Percentiles rank a stretch among this genome's conserved stretches.
These are phyloP conservation scores for Kwoniella bestiolae DNA, from an alignment of 768 basidiomycete genomes.

Conservation along the genomic window DNA sequence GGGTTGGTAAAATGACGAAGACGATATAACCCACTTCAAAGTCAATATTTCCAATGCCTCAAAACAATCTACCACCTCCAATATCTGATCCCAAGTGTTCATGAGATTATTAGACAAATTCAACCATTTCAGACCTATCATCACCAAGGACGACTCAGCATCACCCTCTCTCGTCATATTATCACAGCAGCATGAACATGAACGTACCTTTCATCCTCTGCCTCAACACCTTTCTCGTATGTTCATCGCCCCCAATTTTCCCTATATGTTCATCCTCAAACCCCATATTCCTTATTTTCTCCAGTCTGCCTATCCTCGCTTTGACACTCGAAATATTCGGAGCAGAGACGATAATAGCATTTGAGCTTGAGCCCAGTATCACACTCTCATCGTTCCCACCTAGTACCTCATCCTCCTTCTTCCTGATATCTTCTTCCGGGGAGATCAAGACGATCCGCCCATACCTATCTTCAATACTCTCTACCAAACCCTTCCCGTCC, in stretches of 20 bases:
- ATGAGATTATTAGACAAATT: slow-evolving; percentile 80
- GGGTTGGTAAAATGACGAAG: no score
- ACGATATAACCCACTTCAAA: slow-evolving; percentile 69
- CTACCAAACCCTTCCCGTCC: slow-evolving; percentile 66
- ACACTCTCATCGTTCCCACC: slow-evolving; percentile 60
- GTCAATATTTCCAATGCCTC: slow-evolving; percentile 68
- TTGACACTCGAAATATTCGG: slow-evolving; percentile 80
- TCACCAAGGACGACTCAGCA: no score
- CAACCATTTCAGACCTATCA: slow-evolving; percentile 72
- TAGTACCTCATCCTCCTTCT: not conserved
- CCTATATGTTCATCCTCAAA: slow-evolving; percentile 71
- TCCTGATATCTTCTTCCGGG: not conserved
- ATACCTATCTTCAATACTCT: slow-evolving; percentile 78
- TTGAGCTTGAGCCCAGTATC: slow-evolving; percentile 78
- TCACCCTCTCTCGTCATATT: no score
- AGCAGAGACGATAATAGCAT: slow-evolving; percentile 83
- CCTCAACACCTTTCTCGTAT: slow-evolving; percentile 24
- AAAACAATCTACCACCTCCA: slow-evolving; percentile 68
- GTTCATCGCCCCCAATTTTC: slow-evolving; percentile 56
- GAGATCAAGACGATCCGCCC: slow-evolving; percentile 13
- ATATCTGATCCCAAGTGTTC: slow-evolving; percentile 71
- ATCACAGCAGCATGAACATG: no score
- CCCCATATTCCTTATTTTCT: slow-evolving; percentile 75
- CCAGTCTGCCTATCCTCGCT: slow-evolving; percentile 69
- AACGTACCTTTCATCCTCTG: slow-evolving; percentile 26